Percentiles rank a stretch among this genome's conserved stretches.
Evolutionary conservation across 306 rosid genomes (phyloP).

Genomic region (Fagus crenata): DNA sequence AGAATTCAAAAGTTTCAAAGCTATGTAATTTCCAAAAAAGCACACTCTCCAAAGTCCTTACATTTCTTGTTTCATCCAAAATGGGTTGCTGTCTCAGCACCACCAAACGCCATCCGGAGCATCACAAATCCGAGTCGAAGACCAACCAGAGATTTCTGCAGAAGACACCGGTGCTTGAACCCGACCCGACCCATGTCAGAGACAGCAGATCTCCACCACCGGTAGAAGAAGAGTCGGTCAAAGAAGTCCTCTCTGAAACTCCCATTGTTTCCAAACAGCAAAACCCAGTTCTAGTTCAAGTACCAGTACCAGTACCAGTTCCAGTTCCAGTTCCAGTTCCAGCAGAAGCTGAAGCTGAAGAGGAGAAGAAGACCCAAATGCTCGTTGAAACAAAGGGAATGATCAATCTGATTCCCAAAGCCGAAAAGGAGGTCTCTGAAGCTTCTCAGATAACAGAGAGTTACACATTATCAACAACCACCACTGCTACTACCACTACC

Average conservation of each 20-base stretch:
- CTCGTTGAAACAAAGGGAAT: slow-evolving; percentile 15
- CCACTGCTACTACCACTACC: slow-evolving; percentile 58
- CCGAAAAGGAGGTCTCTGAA: slow-evolving; percentile 37
- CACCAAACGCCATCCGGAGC: slow-evolving; percentile 32
- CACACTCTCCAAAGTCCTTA: slow-evolving; percentile 31
- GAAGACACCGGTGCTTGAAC: slow-evolving; percentile 26
- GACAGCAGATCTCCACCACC: slow-evolving; percentile 28
- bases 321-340: no score
- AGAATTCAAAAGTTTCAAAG: slow-evolving; percentile 23
- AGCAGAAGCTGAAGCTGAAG: not conserved
- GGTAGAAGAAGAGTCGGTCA: slow-evolving; percentile 73
- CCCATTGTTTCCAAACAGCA: slow-evolving; percentile 56
- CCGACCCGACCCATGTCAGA: slow-evolving; percentile 26
- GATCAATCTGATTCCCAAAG: slow-evolving; percentile 11
- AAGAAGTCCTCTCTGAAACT: slow-evolving; percentile 86
- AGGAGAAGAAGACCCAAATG: slow-evolving; percentile 34
- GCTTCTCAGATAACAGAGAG: slow-evolving; percentile 50
- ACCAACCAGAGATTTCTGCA: slow-evolving; percentile 22
- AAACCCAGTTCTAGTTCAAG: slow-evolving; percentile 6
- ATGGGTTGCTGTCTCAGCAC: slow-evolving; percentile 91
- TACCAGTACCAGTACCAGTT: no score
- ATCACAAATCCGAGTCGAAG: slow-evolving; percentile 20
- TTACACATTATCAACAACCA: slow-evolving; percentile 52
- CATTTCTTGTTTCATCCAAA: slow-evolving; percentile 20
- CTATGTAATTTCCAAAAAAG: slow-evolving; percentile 30